Percentiles rank a stretch among this genome's conserved stretches.
Evolutionary conservation across 345 rosid genomes (phyloP).

Genomic region (Diplotaxis tenuifolia): DNA sequence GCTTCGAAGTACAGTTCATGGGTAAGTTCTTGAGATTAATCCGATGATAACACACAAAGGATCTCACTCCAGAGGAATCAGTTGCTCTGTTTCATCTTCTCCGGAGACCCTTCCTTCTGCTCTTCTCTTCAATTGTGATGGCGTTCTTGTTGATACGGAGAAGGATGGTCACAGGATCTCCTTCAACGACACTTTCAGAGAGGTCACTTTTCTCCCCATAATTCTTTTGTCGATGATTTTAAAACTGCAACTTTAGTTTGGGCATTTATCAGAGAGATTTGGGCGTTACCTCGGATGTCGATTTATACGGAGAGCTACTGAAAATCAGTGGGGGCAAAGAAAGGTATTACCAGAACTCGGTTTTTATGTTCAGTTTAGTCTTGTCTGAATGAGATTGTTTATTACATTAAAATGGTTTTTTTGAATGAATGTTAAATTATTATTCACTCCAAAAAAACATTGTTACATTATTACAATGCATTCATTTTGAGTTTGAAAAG

Average conservation of each 20-base stretch:
- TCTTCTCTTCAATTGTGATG: conserved; percentile 89
- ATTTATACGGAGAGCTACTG: conserved; percentile 84
- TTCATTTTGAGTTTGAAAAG: too few relatives aligned
- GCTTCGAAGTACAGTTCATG: conserved; percentile 9
- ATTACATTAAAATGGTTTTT: background rate
- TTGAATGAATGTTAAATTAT: too few relatives aligned
- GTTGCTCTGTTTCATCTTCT: conserved; percentile 52
- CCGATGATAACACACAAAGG: conserved; percentile 10
- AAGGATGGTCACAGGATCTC: conserved; percentile 94
- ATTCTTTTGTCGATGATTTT: background rate
- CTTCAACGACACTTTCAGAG: conserved; percentile 87
- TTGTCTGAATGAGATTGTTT: background rate
- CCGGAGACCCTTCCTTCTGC: conserved; percentile 66
- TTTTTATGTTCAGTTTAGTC: background rate
- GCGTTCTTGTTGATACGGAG: conserved; percentile 95
- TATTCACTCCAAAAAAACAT: too few relatives aligned
- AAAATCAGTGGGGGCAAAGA: conserved; percentile 98
- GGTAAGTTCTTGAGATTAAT: conserved; percentile 24
- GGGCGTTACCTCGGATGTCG: conserved; percentile 90
- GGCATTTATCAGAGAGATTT: conserved; percentile 54
- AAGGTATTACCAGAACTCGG: conserved; percentile 31
- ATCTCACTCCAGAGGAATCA: conserved; percentile 27
- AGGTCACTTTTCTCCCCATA: conserved; percentile 35
- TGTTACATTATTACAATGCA: too few relatives aligned
- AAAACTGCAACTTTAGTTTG: background rate